Percentiles rank a stretch among this genome's conserved stretches.
phyloP scores from a whole-genome alignment of 2,329 filamentous ascomycete species.

The Penicillium expansum region DNA sequence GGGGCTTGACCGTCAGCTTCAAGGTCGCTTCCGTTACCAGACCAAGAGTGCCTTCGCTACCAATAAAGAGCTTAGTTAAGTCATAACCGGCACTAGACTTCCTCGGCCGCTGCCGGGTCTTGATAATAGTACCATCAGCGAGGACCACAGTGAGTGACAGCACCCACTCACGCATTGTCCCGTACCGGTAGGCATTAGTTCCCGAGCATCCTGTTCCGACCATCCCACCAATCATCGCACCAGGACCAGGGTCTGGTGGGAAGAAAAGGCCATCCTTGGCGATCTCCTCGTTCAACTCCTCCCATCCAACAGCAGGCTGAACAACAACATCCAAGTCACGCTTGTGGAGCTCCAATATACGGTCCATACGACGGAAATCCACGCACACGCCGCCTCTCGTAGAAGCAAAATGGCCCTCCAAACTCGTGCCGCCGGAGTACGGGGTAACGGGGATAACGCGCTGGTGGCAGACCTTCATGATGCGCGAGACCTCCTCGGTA shows the following conservation, averaged over 20 bases:
- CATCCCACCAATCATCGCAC: conserved; percentile 83
- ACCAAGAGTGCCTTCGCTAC: conserved; percentile 86
- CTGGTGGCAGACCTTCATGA: conserved; percentile 85
- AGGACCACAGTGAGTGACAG: conserved; percentile 81
- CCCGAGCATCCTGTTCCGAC: conserved; percentile 57
- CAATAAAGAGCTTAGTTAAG: conserved; percentile 83
- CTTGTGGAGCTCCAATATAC: conserved; percentile 72
- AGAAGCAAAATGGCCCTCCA: conserved; percentile 85
- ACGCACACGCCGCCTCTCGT: conserved; percentile 81
- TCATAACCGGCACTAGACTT: conserved; percentile 93
- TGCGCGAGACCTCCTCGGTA: conserved; percentile 78
- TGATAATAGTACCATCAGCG: conserved; percentile 85
- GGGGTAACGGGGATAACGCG: conserved; percentile 80
- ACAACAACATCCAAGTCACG: conserved; percentile 74
- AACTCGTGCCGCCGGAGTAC: conserved; percentile 82
- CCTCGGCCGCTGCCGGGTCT: conserved; percentile 80
- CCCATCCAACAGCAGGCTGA: conserved; percentile 82
- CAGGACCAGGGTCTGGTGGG: conserved; percentile 85
- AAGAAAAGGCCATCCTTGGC: conserved; percentile 77
- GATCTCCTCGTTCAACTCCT: conserved; percentile 76
- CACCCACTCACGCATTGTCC: conserved; percentile 95
- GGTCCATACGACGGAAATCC: conserved; percentile 82
- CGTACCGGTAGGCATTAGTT: conserved; percentile 88
- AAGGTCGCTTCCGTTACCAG: conserved; percentile 88
- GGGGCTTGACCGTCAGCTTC: conserved; percentile 78